Percentiles rank a stretch among this genome's conserved stretches.
Evolutionary conservation across 2,329 filamentous ascomycete genomes (phyloP).

Genomic region (Alternaria arborescens): DNA sequence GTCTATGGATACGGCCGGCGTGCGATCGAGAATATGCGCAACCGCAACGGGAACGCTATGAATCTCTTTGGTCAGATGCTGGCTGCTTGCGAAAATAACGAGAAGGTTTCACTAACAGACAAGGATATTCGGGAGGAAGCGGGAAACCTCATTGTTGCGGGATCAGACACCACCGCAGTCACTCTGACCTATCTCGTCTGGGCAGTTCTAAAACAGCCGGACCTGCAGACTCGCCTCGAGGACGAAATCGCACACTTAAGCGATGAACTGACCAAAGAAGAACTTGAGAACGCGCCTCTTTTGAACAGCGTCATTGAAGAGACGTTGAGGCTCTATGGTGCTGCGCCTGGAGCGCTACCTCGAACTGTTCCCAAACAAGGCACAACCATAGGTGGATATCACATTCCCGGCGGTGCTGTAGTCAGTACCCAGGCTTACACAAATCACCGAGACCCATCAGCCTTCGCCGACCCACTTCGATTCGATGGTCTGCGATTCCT

Average conservation of each 20-base stretch:
- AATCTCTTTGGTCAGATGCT: constrained; percentile 29
- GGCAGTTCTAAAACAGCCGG: constrained; percentile 38
- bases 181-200: constrained; percentile 48
- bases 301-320: constrained; percentile 52
- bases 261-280: constrained; percentile 27
- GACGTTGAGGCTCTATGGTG: constrained; percentile 49
- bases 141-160: constrained; percentile 44
- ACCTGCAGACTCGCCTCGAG: constrained; percentile 32
- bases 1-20: constrained; percentile 19
- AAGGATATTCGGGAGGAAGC: constrained; percentile 42
- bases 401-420: constrained; percentile 46
- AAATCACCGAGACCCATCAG: constrained; percentile 45
- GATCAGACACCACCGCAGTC: constrained; percentile 47
- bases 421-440: constrained; percentile 53
- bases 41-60: constrained; percentile 18
- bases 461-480: constrained; percentile 35
- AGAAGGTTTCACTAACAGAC: constrained; percentile 34
- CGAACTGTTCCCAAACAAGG: constrained; percentile 48
- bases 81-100: constrained; percentile 27
- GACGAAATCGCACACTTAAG: constrained; percentile 30
- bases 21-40: constrained; percentile 31
- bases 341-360: constrained; percentile 48
- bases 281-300: constrained; percentile 41
- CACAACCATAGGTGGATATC: constrained; percentile 45
- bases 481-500: constrained; percentile 47